Evolutionary conservation across 2,329 filamentous ascomycete species (phyloP).

Genomic region (Monilinia vaccinii-corymbosi): DNA sequence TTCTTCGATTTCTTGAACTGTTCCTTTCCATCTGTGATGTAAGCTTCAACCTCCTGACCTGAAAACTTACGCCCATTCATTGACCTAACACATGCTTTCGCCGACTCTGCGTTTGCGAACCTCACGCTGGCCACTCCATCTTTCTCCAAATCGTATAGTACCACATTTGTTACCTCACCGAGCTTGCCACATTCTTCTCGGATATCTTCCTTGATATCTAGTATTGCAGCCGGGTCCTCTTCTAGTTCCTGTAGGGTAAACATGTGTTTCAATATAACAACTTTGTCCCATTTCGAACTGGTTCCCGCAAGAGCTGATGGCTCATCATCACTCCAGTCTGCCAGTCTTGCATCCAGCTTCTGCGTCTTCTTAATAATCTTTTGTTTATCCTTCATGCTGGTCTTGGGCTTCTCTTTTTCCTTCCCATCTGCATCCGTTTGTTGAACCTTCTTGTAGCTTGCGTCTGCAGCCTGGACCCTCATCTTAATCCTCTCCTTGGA

Average conservation of each 20-base stretch:
- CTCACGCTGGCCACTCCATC: slow-evolving; percentile 80
- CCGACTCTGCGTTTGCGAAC: slow-evolving; percentile 64
- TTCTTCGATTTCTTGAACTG: slow-evolving; percentile 62
- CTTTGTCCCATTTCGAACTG: slow-evolving; percentile 59
- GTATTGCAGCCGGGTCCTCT: slow-evolving; percentile 70
- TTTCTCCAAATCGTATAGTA: slow-evolving; percentile 78
- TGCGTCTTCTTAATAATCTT: slow-evolving; percentile 89
- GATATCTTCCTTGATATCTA: slow-evolving; percentile 93
- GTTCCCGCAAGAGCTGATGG: slow-evolving; percentile 49
- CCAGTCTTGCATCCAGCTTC: slow-evolving; percentile 82
- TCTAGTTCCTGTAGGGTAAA: slow-evolving; percentile 81
- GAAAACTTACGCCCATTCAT: slow-evolving; percentile 79
- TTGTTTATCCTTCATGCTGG: slow-evolving; percentile 61
- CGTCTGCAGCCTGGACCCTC: slow-evolving; percentile 74
- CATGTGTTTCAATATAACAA: slow-evolving; percentile 85
- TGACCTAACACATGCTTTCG: slow-evolving; percentile 59
- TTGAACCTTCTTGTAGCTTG: slow-evolving; percentile 82
- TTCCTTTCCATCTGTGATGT: slow-evolving; percentile 61
- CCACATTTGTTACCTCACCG: slow-evolving; percentile 82
- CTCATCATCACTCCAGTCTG: slow-evolving; percentile 93
- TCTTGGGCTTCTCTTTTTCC: slow-evolving; percentile 41
- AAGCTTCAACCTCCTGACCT: slow-evolving; percentile 61
- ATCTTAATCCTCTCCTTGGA: slow-evolving; percentile 49
- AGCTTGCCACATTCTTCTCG: slow-evolving; percentile 81
- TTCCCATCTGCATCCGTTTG: slow-evolving; percentile 41